These are phyloP conservation scores for Poronia punctata DNA, from an alignment of 495 filamentous ascomycete genomes.

Conservation along the genomic window DNA sequence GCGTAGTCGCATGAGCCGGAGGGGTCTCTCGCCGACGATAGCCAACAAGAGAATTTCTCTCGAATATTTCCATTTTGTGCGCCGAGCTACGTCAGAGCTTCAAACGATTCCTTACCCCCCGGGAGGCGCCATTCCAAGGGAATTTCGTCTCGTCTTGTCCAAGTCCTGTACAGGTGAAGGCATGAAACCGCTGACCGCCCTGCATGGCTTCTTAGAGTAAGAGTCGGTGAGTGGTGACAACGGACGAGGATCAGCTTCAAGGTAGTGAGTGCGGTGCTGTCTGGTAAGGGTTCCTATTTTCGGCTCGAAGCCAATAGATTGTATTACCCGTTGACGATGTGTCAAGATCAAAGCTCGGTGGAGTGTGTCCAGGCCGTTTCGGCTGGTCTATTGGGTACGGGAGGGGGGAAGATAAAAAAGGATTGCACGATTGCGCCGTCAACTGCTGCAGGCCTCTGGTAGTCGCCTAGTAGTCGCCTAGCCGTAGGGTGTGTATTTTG, in stretches of 20 bases:
- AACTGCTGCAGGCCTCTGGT: slow-evolving; percentile 1
- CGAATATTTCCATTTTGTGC: slow-evolving; percentile 8
- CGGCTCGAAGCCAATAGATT: slow-evolving; percentile 7
- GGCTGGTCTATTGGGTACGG: slow-evolving; percentile 2
- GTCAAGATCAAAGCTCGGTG: slow-evolving; percentile 7
- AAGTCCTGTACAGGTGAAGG: slow-evolving; percentile 8
- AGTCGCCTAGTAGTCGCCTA: not conserved
- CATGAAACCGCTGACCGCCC: slow-evolving; percentile 9
- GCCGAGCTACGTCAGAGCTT: slow-evolving; percentile 8
- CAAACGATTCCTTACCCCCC: slow-evolving; percentile 3
- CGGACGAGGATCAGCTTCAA: slow-evolving; percentile 7
- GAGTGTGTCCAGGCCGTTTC: slow-evolving; percentile 8
- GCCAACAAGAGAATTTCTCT: slow-evolving; percentile 8
- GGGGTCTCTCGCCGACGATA: slow-evolving; percentile 4
- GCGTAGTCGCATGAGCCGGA: slow-evolving; percentile 13
- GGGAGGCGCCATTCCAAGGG: slow-evolving; percentile 3
- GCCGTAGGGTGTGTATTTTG: slow-evolving; percentile 7
- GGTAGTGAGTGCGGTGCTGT: slow-evolving; percentile 7
- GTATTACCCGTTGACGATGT: slow-evolving; percentile 5
- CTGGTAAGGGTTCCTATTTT: slow-evolving; percentile 7
- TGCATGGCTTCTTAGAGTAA: slow-evolving; percentile 3
- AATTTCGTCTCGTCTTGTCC: slow-evolving; percentile 1
- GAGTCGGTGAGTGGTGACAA: slow-evolving; percentile 13
- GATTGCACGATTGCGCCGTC: slow-evolving; percentile 5
- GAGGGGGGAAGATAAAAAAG: not conserved